These are phyloP conservation scores for Prunus kanzakura DNA, from an alignment of 306 rosid genomes.

Conservation along the genomic window DNA sequence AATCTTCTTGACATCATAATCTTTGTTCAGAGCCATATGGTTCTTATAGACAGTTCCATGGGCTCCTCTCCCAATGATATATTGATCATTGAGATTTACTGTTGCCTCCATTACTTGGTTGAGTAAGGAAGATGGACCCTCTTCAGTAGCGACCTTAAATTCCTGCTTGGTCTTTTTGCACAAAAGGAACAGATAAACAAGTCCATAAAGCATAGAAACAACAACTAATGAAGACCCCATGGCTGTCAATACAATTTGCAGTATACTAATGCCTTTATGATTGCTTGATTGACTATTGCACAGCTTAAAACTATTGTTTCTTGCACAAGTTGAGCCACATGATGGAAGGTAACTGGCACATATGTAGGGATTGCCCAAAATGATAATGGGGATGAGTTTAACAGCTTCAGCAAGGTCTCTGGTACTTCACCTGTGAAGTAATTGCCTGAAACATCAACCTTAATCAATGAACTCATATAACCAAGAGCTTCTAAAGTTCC, in stretches of 20 bases:
- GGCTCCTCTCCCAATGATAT: constrained; percentile 79
- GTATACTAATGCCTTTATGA: constrained; percentile 25
- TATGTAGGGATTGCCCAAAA: too few species aligned
- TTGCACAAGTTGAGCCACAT: constrained; percentile 21
- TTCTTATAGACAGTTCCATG: constrained; percentile 86
- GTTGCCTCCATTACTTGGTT: constrained; percentile 60
- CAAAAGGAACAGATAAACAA: constrained; percentile 26
- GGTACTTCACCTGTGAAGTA: too few species aligned
- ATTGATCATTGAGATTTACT: constrained; percentile 46
- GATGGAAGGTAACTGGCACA: too few species aligned
- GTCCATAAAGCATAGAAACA: constrained; percentile 34
- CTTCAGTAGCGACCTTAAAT: constrained; percentile 19
- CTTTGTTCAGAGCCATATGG: constrained; percentile 31
- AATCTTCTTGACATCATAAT: constrained; percentile 70
- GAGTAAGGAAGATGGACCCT: constrained; percentile 44
- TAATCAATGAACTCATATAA: too few species aligned
- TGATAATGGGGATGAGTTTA: too few species aligned
- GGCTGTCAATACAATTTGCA: constrained; percentile 45
- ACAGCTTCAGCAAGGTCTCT: too few species aligned
- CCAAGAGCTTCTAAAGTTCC: too few species aligned
- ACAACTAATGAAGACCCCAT: constrained; percentile 52
- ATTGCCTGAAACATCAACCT: too few species aligned
- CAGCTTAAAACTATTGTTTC: constrained; percentile 30
- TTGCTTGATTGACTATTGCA: constrained; percentile 38
- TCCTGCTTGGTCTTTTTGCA: constrained; percentile 37